phyloP scores from a whole-genome alignment of 352 stramenopile genomes.

The Globisporangium spinosum region DNA sequence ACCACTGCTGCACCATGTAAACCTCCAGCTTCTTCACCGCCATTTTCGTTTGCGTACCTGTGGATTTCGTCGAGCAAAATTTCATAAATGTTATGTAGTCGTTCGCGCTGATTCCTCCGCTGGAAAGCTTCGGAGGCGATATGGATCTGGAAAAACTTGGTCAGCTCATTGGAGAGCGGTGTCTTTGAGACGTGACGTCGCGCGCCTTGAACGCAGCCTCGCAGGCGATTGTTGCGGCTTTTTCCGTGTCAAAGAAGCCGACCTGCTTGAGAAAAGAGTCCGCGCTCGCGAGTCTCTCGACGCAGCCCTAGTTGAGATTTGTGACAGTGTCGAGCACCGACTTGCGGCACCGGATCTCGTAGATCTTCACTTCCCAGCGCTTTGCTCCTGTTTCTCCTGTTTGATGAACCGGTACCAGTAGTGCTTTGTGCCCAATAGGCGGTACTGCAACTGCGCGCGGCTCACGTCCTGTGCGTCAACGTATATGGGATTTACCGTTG shows the following conservation, averaged over 20 bases:
- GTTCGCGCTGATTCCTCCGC: constrained; percentile 38
- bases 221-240: constrained; percentile 31
- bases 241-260: constrained; percentile 61
- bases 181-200: constrained; percentile 25
- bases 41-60: background rate
- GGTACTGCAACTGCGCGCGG: constrained; percentile 54
- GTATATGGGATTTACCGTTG: background rate
- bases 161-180: constrained; percentile 28
- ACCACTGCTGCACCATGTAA: background rate
- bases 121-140: constrained; percentile 54
- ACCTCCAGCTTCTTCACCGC: background rate
- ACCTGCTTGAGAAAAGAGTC: constrained; percentile 48
- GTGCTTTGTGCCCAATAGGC: constrained; percentile 47
- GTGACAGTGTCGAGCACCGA: constrained; percentile 26
- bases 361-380: constrained; percentile 58
- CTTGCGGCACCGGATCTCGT: constrained; percentile 45
- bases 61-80: constrained; percentile 17
- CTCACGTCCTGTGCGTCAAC: constrained; percentile 35
- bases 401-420: constrained; percentile 74
- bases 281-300: constrained; percentile 32
- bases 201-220: constrained; percentile 35
- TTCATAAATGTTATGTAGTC: constrained; percentile 46
- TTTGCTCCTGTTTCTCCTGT: constrained; percentile 53
- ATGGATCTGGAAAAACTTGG: constrained; percentile 42
- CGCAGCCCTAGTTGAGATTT: constrained; percentile 29